Evolutionary conservation across 2,329 filamentous ascomycete species (phyloP).

Genomic region (Xylariaceae sp.): DNA sequence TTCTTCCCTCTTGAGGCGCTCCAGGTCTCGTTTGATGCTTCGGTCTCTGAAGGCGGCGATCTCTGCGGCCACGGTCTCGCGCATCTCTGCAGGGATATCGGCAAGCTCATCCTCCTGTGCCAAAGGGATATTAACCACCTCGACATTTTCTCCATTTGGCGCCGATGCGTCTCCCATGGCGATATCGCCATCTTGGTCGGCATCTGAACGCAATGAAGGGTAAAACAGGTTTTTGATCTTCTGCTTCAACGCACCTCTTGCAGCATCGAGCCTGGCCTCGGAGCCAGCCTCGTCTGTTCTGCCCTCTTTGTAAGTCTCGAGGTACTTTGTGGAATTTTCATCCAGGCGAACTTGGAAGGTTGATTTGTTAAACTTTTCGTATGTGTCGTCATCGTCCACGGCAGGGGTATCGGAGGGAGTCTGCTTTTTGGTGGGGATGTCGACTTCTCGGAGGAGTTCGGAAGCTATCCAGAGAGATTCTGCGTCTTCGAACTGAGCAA

Average conservation of each 20-base stretch:
- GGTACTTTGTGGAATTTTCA: conserved; percentile 74
- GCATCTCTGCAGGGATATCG: conserved; percentile 94
- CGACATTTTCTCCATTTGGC: conserved; percentile 61
- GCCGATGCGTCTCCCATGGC: conserved; percentile 61
- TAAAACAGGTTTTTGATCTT: conserved; percentile 70
- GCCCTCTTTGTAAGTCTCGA: conserved; percentile 73
- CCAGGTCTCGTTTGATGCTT: conserved; percentile 82
- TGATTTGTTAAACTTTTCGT: conserved; percentile 61
- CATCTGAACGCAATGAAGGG: conserved; percentile 49
- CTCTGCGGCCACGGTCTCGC: conserved; percentile 88
- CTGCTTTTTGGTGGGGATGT: conserved; percentile 78
- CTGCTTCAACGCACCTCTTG: conserved; percentile 62
- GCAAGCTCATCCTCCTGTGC: conserved; percentile 87
- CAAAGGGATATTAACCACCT: conserved; percentile 86
- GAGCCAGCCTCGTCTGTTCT: conserved; percentile 60
- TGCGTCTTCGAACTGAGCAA: conserved; percentile 90
- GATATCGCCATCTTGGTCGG: conserved; percentile 63
- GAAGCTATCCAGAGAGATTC: conserved; percentile 83
- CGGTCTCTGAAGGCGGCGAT: conserved; percentile 92
- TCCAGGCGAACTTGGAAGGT: conserved; percentile 74
- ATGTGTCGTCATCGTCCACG: conserved; percentile 42
- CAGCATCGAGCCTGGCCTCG: conserved; percentile 66
- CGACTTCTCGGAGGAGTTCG: conserved; percentile 76
- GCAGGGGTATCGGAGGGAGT: conserved; percentile 42
- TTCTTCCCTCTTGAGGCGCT: conserved; percentile 83